Evolutionary conservation across 768 basidiomycete species (phyloP).

Genomic region (Dentipellis sp.): DNA sequence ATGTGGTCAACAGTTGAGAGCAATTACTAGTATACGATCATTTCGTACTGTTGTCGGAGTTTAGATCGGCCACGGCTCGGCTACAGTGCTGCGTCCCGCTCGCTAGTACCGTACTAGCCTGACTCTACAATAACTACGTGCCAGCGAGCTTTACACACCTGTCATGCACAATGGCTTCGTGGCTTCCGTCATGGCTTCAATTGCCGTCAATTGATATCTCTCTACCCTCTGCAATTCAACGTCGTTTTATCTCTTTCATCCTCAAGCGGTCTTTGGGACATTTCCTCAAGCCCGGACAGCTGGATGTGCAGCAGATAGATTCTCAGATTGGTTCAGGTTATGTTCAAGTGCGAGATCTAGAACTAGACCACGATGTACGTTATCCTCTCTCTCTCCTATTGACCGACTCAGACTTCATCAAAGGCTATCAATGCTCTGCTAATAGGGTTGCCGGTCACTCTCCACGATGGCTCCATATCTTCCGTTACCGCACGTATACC

Average conservation of each 20-base stretch:
- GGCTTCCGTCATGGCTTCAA: slow-evolving; percentile 35
- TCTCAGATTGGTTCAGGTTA: slow-evolving; percentile 89
- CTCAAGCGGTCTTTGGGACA: slow-evolving; percentile 78
- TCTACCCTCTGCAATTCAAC: slow-evolving; percentile 67
- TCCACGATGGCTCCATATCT: slow-evolving; percentile 66
- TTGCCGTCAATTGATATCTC: slow-evolving; percentile 59
- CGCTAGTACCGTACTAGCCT: too few species aligned
- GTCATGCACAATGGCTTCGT: slow-evolving; percentile 22
- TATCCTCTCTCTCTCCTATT: slow-evolving; percentile 3
- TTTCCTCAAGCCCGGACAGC: slow-evolving; percentile 81
- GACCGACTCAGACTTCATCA: slow-evolving; percentile 11
- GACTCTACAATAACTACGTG: too few species aligned
- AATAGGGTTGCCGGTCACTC: slow-evolving; percentile 50
- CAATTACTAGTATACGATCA: too few species aligned
- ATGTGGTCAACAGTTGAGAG: too few species aligned
- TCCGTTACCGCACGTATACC: slow-evolving; percentile 74
- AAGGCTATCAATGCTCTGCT: slow-evolving; percentile 78
- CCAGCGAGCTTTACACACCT: too few species aligned
- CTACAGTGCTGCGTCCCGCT: too few species aligned
- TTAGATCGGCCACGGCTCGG: too few species aligned
- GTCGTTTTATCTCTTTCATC: slow-evolving; percentile 83
- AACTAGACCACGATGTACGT: slow-evolving; percentile 68
- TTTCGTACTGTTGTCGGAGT: too few species aligned
- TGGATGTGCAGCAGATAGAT: slow-evolving; percentile 81
- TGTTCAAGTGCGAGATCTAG: slow-evolving; percentile 77